These are phyloP conservation scores for Casaregolazyma suthepensis DNA, from an alignment of 1,139 yeast species.

Conservation along the genomic window DNA sequence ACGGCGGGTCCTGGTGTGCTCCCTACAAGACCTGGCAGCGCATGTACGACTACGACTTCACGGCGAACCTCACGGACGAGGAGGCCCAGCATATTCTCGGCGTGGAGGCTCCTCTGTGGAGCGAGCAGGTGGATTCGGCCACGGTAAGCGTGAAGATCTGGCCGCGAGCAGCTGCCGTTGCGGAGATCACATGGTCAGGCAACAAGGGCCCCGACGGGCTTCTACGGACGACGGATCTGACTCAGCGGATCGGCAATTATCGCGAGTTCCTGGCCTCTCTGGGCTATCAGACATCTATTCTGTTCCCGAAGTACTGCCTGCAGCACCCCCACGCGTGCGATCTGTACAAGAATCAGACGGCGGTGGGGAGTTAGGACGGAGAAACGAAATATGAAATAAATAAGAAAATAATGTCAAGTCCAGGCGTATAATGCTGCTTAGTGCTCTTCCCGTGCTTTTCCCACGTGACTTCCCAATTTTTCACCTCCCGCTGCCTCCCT, in stretches of 20 bases:
- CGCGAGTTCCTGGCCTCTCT: slow-evolving; percentile 41
- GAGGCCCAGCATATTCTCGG: slow-evolving; percentile 39
- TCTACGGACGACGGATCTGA: slow-evolving; percentile 34
- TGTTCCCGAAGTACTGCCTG: slow-evolving; percentile 41
- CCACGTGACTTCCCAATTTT: neutral
- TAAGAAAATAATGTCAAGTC: no score
- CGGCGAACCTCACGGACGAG: slow-evolving; percentile 33
- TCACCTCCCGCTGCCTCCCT: neutral
- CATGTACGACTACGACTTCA: slow-evolving; percentile 40
- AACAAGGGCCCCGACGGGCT: slow-evolving; percentile 34
- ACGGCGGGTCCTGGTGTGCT: slow-evolving; percentile 46
- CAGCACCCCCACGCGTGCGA: slow-evolving; percentile 29
- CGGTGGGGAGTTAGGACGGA: neutral
- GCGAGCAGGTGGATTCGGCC: slow-evolving; percentile 40
- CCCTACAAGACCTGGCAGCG: slow-evolving; percentile 49
- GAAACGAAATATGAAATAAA: neutral
- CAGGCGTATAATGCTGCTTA: no score
- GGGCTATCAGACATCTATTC: slow-evolving; percentile 38
- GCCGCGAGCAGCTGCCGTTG: slow-evolving; percentile 47
- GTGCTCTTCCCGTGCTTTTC: no score
- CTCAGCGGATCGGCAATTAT: slow-evolving; percentile 40
- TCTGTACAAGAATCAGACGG: neutral
- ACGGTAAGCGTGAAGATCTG: slow-evolving; percentile 40
- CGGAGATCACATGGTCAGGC: slow-evolving; percentile 45
- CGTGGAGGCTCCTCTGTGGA: slow-evolving; percentile 44